phyloP scores from a whole-genome alignment of 2,329 filamentous ascomycete genomes.

The Coleophoma eucalyptorum region DNA sequence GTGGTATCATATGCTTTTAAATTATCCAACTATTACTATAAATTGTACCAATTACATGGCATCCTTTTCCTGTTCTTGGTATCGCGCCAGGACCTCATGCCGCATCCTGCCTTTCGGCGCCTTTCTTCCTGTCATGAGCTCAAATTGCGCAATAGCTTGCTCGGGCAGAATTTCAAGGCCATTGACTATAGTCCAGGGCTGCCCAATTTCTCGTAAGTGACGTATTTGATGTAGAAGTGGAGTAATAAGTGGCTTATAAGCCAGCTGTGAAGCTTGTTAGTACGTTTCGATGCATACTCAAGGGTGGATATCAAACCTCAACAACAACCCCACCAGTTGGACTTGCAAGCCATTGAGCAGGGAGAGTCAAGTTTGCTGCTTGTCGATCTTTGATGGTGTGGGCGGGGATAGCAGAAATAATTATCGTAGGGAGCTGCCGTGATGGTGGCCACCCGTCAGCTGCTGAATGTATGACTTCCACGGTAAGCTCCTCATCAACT shows the following conservation, averaged over 20 bases:
- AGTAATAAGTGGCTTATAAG: constrained; percentile 68
- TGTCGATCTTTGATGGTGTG: constrained; percentile 59
- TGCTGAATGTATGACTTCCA: constrained; percentile 50
- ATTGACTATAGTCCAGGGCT: constrained; percentile 64
- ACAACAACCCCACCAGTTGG: constrained; percentile 70
- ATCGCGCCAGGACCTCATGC: constrained; percentile 22
- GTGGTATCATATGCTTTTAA: no score
- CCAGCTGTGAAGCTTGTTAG: constrained; percentile 22
- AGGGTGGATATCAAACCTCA: constrained; percentile 37
- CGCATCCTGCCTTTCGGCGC: constrained; percentile 71
- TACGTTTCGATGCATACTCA: not conserved
- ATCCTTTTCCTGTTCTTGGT: constrained; percentile 17
- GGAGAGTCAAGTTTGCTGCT: constrained; percentile 64
- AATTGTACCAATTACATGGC: no score
- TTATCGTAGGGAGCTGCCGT: constrained; percentile 62
- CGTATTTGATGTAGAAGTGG: constrained; percentile 64
- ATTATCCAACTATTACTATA: no score
- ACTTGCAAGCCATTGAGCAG: constrained; percentile 64
- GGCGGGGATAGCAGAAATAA: constrained; percentile 70
- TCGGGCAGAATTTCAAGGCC: constrained; percentile 73
- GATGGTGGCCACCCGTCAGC: constrained; percentile 59
- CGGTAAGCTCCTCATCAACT: constrained; percentile 14
- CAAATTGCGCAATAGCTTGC: constrained; percentile 78
- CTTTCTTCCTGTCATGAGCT: constrained; percentile 72
- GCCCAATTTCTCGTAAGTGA: constrained; percentile 38